A percentile compares a stretch with the other conserved stretches of the same genome.
phyloP scores from a whole-genome alignment of 2,329 filamentous ascomycete species.

The Pseudocercospora fijiensis region DNA sequence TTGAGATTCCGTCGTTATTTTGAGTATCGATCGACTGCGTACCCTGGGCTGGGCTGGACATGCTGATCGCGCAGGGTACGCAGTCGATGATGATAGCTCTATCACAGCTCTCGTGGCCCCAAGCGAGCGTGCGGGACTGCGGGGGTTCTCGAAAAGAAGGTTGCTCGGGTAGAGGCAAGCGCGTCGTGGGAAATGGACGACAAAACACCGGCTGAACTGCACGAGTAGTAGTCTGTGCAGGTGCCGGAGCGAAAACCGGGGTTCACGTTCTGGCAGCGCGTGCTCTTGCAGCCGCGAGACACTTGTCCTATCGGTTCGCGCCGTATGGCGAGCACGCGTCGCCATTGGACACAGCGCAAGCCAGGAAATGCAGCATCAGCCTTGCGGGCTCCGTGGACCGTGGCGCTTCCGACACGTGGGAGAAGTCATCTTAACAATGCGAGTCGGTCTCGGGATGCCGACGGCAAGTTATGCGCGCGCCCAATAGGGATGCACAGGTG shows the following conservation, averaged over 20 bases:
- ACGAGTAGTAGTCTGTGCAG: background rate
- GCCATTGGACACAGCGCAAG: conserved; percentile 5
- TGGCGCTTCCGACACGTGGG: conserved; percentile 10
- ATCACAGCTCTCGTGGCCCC: background rate
- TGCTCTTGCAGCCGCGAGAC: conserved; percentile 1
- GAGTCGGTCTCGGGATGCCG: conserved; percentile 11
- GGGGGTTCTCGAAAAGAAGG: background rate
- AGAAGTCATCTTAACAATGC: background rate
- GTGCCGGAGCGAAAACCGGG: background rate
- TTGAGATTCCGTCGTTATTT: background rate
- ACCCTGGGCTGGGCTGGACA: background rate
- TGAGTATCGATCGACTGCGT: background rate
- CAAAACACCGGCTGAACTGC: conserved; percentile 6
- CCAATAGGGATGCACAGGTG: conserved; percentile 10
- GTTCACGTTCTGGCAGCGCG: background rate
- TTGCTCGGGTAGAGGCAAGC: background rate
- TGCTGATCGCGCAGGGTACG: background rate
- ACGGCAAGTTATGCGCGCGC: conserved; percentile 7
- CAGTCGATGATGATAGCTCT: too few relatives aligned
- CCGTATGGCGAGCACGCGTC: conserved; percentile 3
- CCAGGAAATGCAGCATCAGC: conserved; percentile 7
- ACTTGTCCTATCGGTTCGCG: conserved; percentile 12
- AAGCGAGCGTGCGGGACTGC: background rate
- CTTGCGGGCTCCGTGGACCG: conserved; percentile 5
- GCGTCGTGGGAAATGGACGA: background rate